Evolutionary conservation across 176 grass and related monocot species (phyloP).

Genomic region (Alopecurus myosuroides): DNA sequence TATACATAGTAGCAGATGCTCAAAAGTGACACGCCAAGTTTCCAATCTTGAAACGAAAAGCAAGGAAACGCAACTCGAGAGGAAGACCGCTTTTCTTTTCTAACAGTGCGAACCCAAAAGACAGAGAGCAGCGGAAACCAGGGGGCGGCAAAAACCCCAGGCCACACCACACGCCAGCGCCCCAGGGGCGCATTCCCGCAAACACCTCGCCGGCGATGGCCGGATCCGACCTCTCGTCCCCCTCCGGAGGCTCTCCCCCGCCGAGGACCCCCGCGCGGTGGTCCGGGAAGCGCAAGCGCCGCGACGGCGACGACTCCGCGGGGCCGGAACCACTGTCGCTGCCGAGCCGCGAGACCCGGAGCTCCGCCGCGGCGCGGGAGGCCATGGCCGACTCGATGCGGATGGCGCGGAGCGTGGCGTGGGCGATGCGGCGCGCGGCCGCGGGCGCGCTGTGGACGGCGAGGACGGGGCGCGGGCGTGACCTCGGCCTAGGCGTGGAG

Average conservation of each 20-base stretch:
- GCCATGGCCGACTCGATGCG: not conserved
- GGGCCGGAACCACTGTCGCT: not conserved
- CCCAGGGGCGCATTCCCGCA: conserved; percentile 27
- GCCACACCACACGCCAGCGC: not conserved
- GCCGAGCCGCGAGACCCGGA: not conserved
- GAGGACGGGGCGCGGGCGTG: not conserved
- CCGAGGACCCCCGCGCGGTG: not conserved
- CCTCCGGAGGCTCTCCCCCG: not conserved
- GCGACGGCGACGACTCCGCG: not conserved
- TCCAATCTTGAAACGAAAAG: not conserved
- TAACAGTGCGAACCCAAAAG: not conserved
- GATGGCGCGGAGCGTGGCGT: conserved; percentile 15
- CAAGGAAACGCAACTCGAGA: not conserved
- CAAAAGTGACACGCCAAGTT: not conserved
- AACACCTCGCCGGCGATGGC: conserved; percentile 40
- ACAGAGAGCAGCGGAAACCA: not conserved
- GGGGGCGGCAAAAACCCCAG: conserved; percentile 23
- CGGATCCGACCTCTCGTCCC: conserved; percentile 12
- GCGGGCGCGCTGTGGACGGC: conserved; percentile 11
- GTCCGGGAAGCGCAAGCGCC: conserved; percentile 25
- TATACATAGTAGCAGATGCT: not conserved
- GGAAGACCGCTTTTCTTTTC: not conserved
- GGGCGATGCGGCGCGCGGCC: conserved; percentile 25
- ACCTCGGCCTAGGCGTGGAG: not conserved
- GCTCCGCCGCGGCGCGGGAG: not conserved